Conservation (phyloP, 306 rosid genomes). For the Carpinus viminea region DNA sequence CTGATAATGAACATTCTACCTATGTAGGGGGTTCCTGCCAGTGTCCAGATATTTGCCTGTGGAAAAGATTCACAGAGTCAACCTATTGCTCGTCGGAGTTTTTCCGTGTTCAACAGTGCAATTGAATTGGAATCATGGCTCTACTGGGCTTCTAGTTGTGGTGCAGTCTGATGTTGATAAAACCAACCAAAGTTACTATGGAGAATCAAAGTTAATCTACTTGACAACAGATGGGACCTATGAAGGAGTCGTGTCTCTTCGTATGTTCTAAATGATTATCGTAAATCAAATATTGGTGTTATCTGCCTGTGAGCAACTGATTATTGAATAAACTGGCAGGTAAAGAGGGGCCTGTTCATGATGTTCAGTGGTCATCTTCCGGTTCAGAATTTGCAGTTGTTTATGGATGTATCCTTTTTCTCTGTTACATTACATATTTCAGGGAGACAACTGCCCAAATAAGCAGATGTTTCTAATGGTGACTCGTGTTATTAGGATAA, state of each 20-base stretch:
- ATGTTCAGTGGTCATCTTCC: slow-evolving; percentile 85
- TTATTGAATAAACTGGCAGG: slow-evolving; percentile 58
- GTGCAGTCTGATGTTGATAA: slow-evolving; percentile 94
- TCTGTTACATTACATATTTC: slow-evolving; percentile 5
- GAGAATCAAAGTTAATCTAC: slow-evolving; percentile 88
- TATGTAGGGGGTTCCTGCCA: slow-evolving; percentile 84
- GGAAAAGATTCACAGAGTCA: slow-evolving; percentile 62
- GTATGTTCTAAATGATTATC: slow-evolving; percentile 47
- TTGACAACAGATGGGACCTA: slow-evolving; percentile 79
- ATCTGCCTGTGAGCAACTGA: slow-evolving; percentile 14
- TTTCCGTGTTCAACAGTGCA: slow-evolving; percentile 90
- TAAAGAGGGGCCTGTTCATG: slow-evolving; percentile 96
- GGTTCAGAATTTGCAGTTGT: slow-evolving; percentile 88
- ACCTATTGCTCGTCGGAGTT: slow-evolving; percentile 77
- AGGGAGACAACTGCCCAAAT: background rate
- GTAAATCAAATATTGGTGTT: background rate
- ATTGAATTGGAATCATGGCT: slow-evolving; percentile 79
- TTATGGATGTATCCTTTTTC: slow-evolving; percentile 93
- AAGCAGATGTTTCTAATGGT: slow-evolving; percentile 4
- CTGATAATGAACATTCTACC: slow-evolving; percentile 16
- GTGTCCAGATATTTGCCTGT: slow-evolving; percentile 74
- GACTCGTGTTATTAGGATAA: background rate
- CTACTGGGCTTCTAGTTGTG: slow-evolving; percentile 80
- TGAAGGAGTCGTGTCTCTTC: slow-evolving; percentile 91
- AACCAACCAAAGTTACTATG: slow-evolving; percentile 96